Percentiles rank a stretch among this genome's conserved stretches.
These are phyloP conservation scores for Penstemon eatonii DNA, from an alignment of 257 asterid genomes.

Conservation along the genomic window DNA sequence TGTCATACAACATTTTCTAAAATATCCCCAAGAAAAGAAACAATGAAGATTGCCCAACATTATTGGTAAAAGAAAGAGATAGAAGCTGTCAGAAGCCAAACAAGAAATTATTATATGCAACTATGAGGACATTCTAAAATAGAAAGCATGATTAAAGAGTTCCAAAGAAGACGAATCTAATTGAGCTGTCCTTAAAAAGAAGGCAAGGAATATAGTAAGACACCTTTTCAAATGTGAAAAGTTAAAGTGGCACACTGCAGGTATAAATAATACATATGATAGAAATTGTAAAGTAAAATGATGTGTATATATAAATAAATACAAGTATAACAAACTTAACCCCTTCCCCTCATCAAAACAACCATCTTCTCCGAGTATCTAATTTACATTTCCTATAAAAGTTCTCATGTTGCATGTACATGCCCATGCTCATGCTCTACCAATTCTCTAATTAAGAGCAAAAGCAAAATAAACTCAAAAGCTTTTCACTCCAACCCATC, in stretches of 20 bases:
- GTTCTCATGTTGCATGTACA: slow-evolving; percentile 24
- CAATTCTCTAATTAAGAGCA: slow-evolving; percentile 26
- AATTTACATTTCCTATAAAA: slow-evolving; percentile 47
- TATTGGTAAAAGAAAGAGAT: no score
- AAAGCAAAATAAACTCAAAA: slow-evolving; percentile 21
- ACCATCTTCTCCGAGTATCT: slow-evolving; percentile 35
- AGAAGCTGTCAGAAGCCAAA: no score
- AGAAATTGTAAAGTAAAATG: neutral
- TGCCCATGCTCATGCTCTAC: slow-evolving; percentile 9
- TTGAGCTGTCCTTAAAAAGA: neutral
- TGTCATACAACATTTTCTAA: no score
- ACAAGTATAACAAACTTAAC: slow-evolving; percentile 34
- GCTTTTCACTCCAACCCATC: slow-evolving; percentile 23
- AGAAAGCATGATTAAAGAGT: neutral
- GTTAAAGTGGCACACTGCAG: no score
- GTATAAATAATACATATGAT: neutral
- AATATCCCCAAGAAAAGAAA: neutral
- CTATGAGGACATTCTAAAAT: no score
- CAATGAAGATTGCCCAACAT: neutral
- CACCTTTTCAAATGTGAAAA: neutral
- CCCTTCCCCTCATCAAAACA: slow-evolving; percentile 26
- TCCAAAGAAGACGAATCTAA: neutral
- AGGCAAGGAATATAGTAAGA: neutral
- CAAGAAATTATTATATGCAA: no score
- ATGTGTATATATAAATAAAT: slow-evolving; percentile 26